phyloP scores from a whole-genome alignment of 768 basidiomycete species.

The Pisolithus marmoratus region DNA sequence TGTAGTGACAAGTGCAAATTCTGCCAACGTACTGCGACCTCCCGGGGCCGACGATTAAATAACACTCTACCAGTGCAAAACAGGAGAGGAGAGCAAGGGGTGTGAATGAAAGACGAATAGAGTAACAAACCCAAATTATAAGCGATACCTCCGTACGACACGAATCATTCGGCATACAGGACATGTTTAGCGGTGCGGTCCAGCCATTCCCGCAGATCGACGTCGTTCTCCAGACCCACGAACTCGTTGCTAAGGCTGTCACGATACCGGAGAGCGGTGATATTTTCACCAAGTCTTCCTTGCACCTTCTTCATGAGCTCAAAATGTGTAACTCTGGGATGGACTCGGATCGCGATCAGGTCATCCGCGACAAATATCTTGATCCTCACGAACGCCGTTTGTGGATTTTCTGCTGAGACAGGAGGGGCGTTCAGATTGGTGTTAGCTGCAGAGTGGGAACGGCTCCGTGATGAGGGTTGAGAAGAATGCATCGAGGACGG shows the following conservation, averaged over 20 bases:
- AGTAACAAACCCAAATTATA: conserved; percentile 26
- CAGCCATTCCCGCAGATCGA: conserved; percentile 67
- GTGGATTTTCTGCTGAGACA: conserved; percentile 72
- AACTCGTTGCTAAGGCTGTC: conserved; percentile 64
- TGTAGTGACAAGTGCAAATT: neutral
- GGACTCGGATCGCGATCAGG: conserved; percentile 93
- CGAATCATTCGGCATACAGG: conserved; percentile 63
- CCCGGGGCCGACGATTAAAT: neutral
- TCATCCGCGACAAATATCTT: conserved; percentile 98
- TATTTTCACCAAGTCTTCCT: conserved; percentile 73
- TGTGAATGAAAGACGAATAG: conserved; percentile 17
- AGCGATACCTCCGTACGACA: conserved; percentile 9
- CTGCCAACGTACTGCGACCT: neutral
- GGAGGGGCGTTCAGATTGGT: conserved; percentile 56
- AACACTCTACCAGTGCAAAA: neutral
- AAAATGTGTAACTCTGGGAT: conserved; percentile 79
- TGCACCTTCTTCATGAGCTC: conserved; percentile 93
- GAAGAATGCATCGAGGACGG: conserved; percentile 45
- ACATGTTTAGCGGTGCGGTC: conserved; percentile 77
- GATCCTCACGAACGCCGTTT: conserved; percentile 93
- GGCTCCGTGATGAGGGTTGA: conserved; percentile 51
- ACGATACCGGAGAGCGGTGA: conserved; percentile 66
- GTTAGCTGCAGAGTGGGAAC: conserved; percentile 50
- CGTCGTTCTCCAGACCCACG: conserved; percentile 57
- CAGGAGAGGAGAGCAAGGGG: neutral